phyloP scores from a whole-genome alignment of 768 basidiomycete species.

The Hygrophorus russula region DNA sequence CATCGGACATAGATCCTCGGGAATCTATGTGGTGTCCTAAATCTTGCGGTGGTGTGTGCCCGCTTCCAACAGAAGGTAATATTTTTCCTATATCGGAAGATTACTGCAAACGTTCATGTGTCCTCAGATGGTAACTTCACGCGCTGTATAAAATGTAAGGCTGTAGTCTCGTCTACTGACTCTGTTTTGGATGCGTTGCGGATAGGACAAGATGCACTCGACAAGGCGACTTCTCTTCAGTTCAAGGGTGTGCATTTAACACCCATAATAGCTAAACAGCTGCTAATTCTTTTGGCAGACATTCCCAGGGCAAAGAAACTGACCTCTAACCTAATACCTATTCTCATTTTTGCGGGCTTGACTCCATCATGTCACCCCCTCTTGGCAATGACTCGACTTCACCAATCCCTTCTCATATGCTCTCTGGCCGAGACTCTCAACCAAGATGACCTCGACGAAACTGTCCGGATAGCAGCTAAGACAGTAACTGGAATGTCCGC shows the following conservation, averaged over 20 bases:
- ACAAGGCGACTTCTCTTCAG: constrained; percentile 59
- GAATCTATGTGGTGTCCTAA: constrained; percentile 62
- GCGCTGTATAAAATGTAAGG: constrained; percentile 45
- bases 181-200: constrained; percentile 52
- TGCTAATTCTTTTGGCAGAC: constrained; percentile 28
- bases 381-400: constrained; percentile 61
- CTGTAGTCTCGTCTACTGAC: constrained; percentile 35
- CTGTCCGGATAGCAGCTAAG: constrained; percentile 45
- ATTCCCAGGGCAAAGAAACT: constrained; percentile 43
- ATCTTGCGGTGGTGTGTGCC: constrained; percentile 53
- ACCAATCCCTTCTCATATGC: constrained; percentile 53
- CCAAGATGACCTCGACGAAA: constrained; percentile 49
- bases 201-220: constrained; percentile 63
- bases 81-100: not conserved
- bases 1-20: constrained; percentile 42
- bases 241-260: constrained; percentile 31
- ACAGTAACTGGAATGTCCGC: constrained; percentile 39
- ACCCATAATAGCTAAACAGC: not conserved
- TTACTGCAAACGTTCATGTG: not conserved
- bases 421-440: constrained; percentile 27
- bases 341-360: constrained; percentile 47
- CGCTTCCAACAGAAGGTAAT: constrained; percentile 50
- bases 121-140: constrained; percentile 34
- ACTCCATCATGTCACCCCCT: constrained; percentile 68
- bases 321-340: constrained; percentile 53